These are phyloP conservation scores for Talaromyces stipitatus DNA, from an alignment of 495 filamentous ascomycete species.

Conservation along the genomic window DNA sequence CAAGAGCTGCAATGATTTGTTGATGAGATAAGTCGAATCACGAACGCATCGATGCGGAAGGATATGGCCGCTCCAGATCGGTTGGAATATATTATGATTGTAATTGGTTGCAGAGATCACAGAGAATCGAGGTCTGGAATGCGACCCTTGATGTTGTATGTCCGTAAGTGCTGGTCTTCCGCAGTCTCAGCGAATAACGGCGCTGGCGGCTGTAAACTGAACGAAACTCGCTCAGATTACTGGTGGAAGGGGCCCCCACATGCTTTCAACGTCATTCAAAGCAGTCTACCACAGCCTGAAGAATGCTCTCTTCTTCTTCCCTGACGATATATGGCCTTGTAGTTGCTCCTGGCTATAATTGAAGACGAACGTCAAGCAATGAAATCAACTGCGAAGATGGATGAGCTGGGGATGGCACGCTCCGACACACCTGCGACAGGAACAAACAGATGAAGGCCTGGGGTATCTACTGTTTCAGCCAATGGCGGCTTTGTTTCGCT, in stretches of 20 bases:
- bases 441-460: not conserved
- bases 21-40: not conserved
- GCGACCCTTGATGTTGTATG: not conserved
- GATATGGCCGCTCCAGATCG: not conserved
- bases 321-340: not conserved
- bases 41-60: not conserved
- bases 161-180: not conserved
- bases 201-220: not conserved
- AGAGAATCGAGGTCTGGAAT: not conserved
- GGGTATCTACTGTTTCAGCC: not conserved
- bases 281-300: not conserved
- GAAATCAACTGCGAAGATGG: not conserved
- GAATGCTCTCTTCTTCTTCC: not conserved
- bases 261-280: not conserved
- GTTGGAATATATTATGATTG: not conserved
- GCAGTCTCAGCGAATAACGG: constrained; percentile 1
- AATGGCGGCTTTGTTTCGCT: not conserved
- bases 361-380: not conserved
- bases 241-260: not conserved
- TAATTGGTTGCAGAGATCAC: not conserved
- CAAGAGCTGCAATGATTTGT: not conserved
- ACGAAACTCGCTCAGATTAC: not conserved
- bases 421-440: not conserved
- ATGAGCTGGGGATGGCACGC: not conserved
- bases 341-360: not conserved